A percentile compares a stretch with the other conserved stretches of the same genome.
These are phyloP conservation scores for Trichoderma hamatum DNA, from an alignment of 2,329 filamentous ascomycete species.

Conservation along the genomic window DNA sequence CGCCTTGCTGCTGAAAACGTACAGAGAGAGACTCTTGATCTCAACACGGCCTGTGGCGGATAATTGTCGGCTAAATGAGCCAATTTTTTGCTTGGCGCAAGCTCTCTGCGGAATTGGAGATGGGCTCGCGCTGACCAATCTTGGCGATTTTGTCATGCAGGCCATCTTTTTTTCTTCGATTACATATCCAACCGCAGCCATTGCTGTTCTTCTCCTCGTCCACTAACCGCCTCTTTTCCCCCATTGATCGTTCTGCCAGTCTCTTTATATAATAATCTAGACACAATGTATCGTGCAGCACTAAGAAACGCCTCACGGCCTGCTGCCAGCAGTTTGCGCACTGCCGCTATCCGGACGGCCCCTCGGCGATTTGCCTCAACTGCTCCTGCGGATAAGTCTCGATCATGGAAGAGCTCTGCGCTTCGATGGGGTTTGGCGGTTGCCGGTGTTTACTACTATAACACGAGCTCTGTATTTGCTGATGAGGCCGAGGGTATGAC, in stretches of 20 bases:
- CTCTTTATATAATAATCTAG: not conserved
- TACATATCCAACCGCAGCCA: conserved; percentile 16
- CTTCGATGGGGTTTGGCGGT: conserved; percentile 75
- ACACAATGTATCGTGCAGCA: conserved; percentile 56
- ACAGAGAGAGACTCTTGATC: not conserved
- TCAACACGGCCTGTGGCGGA: not conserved
- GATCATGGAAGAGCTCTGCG: conserved; percentile 79
- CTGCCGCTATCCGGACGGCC: conserved; percentile 43
- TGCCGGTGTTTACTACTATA: conserved; percentile 89
- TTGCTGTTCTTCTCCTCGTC: conserved; percentile 4
- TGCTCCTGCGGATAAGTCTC: conserved; percentile 63
- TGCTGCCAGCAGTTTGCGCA: conserved; percentile 48
- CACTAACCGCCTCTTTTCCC: not conserved
- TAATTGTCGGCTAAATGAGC: conserved; percentile 12
- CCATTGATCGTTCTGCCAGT: conserved; percentile 17
- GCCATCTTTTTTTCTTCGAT: conserved; percentile 24
- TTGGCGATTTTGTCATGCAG: conserved; percentile 22
- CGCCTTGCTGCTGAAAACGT: not conserved
- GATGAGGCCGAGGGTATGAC: conserved; percentile 75
- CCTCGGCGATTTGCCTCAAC: conserved; percentile 59
- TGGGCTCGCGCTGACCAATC: conserved; percentile 29
- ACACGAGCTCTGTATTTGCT: conserved; percentile 84
- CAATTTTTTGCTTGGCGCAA: not conserved
- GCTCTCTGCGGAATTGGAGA: not conserved
- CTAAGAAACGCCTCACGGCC: conserved; percentile 52